Evolutionary conservation across 495 filamentous ascomycete genomes (phyloP).

Genomic region (Xylaria nigripes): DNA sequence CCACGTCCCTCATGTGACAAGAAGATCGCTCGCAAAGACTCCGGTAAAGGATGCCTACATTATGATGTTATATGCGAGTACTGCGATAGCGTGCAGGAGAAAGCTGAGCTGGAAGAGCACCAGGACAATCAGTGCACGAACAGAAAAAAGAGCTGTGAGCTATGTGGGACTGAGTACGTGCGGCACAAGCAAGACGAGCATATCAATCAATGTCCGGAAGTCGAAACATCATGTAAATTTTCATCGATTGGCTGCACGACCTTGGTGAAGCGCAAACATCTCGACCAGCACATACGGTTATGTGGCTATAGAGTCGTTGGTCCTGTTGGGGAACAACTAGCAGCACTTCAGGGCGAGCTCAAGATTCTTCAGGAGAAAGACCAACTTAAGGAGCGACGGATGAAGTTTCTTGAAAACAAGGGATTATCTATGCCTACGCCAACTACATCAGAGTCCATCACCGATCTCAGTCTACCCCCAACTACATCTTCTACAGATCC

Average conservation of each 20-base stretch:
- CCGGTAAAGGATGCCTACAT: slow-evolving; percentile 43
- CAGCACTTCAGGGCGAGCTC: slow-evolving; percentile 27
- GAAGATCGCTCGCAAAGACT: slow-evolving; percentile 28
- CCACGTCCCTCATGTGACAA: slow-evolving; percentile 40
- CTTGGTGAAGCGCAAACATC: slow-evolving; percentile 13
- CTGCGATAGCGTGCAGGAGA: slow-evolving; percentile 31
- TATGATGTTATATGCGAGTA: slow-evolving; percentile 35
- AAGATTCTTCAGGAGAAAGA: slow-evolving; percentile 25
- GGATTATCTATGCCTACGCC: slow-evolving; percentile 14
- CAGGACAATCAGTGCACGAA: slow-evolving; percentile 27
- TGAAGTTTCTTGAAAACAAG: slow-evolving; percentile 34
- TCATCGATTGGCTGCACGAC: slow-evolving; percentile 31
- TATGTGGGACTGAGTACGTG: slow-evolving; percentile 32
- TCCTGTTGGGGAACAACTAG: slow-evolving; percentile 28
- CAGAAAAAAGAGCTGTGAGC: slow-evolving; percentile 28
- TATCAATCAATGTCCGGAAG: slow-evolving; percentile 32
- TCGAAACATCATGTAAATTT: slow-evolving; percentile 34
- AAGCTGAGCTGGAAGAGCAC: slow-evolving; percentile 38
- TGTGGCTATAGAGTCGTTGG: slow-evolving; percentile 32
- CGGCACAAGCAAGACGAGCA: slow-evolving; percentile 36
- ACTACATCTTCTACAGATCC: slow-evolving; percentile 13
- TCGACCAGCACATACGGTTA: slow-evolving; percentile 19
- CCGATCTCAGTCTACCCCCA: slow-evolving; percentile 16
- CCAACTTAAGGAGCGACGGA: slow-evolving; percentile 31
- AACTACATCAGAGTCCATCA: slow-evolving; percentile 11